A percentile compares a stretch with the other conserved stretches of the same genome.
phyloP scores from a whole-genome alignment of 208 protist species.

The Zelonia costaricensis region DNA sequence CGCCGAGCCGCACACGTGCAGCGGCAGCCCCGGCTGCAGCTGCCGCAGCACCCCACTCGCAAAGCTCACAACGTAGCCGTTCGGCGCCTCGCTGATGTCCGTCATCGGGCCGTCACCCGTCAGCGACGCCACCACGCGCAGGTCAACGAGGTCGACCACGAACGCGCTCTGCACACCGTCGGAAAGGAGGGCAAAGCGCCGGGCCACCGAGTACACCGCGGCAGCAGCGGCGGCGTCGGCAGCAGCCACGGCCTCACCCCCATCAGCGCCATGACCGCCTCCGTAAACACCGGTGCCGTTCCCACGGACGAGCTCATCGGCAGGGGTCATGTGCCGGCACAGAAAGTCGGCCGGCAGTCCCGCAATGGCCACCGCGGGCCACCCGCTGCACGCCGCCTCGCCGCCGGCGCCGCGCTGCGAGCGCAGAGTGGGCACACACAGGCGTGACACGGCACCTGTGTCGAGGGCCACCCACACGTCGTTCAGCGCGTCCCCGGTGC shows the following conservation, averaged over 20 bases:
- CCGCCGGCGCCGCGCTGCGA: background rate
- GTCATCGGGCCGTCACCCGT: slow-evolving; percentile 57
- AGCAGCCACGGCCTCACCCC: no score
- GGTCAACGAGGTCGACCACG: slow-evolving; percentile 58
- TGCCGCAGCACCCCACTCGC: slow-evolving; percentile 39
- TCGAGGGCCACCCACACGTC: slow-evolving; percentile 23
- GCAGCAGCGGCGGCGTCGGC: background rate
- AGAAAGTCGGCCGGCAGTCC: slow-evolving; percentile 18
- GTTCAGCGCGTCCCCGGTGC: slow-evolving; percentile 25
- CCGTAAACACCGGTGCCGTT: background rate
- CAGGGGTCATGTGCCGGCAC: slow-evolving; percentile 21
- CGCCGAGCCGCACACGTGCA: slow-evolving; percentile 25
- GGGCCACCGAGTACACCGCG: slow-evolving; percentile 28
- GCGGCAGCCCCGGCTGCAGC: slow-evolving; percentile 23
- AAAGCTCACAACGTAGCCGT: slow-evolving; percentile 35
- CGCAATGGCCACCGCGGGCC: slow-evolving; percentile 12
- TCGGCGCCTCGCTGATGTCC: slow-evolving; percentile 44
- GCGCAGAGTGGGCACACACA: slow-evolving; percentile 14
- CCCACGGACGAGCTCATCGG: slow-evolving; percentile 19
- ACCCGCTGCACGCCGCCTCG: slow-evolving; percentile 5
- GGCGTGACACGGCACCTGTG: slow-evolving; percentile 17
- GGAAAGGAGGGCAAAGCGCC: slow-evolving; percentile 53
- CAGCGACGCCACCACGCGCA: slow-evolving; percentile 43
- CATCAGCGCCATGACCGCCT: no score
- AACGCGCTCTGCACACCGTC: slow-evolving; percentile 60